A percentile compares a stretch with the other conserved stretches of the same genome.
Conservation (phyloP, 75 land plant genomes). For the Cunninghamia lanceolata region DNA sequence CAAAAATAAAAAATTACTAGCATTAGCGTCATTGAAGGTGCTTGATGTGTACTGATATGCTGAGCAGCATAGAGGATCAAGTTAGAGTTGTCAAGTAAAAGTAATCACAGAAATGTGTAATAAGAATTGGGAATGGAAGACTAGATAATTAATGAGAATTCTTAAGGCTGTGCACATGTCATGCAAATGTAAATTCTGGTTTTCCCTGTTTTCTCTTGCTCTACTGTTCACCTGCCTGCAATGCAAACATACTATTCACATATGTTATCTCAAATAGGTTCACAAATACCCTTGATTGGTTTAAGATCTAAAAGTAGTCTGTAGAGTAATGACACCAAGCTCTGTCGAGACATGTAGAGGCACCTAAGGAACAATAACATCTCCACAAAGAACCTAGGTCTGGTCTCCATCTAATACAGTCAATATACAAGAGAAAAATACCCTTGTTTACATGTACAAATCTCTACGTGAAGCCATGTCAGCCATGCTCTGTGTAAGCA, state of each 20-base stretch:
- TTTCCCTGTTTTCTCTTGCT: not conserved
- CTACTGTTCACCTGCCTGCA: not conserved
- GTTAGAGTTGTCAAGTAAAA: too few relatives aligned
- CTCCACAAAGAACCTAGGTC: not conserved
- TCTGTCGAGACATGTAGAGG: not conserved
- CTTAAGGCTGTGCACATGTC: not conserved
- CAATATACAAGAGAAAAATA: not conserved
- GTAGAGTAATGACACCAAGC: not conserved
- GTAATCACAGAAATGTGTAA: too few relatives aligned
- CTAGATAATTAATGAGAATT: not conserved
- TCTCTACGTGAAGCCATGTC: not conserved
- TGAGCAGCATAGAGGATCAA: too few relatives aligned
- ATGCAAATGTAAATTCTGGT: not conserved
- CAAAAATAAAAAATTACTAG: not conserved
- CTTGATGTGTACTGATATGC: too few relatives aligned
- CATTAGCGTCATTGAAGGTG: too few relatives aligned
- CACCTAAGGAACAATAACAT: not conserved
- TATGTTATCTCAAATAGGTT: not conserved
- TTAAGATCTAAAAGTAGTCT: not conserved
- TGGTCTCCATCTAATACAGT: not conserved
- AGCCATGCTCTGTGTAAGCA: not conserved
- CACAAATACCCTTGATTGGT: not conserved
- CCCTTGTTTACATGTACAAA: not conserved
- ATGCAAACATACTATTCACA: not conserved
- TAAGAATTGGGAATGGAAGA: not conserved